Evolutionary conservation across 371 early-diverging fungal genomes (phyloP).

Genomic region (Dichotomocladium elegans): DNA sequence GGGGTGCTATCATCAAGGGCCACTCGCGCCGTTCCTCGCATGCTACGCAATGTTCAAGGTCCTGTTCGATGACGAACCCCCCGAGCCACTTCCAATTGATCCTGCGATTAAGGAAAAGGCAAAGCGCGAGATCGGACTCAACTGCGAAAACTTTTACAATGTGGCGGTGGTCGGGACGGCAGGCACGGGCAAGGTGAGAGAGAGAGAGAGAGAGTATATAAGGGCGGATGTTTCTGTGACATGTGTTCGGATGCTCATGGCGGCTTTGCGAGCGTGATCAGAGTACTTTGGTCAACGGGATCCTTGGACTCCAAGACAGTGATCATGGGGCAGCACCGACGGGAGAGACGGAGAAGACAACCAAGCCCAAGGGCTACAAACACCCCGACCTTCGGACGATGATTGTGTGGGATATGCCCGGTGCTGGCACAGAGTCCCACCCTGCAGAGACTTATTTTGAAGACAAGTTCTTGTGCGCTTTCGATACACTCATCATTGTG

Average conservation of each 20-base stretch:
- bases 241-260: too few species aligned
- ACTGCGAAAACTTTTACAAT: slow-evolving; percentile 40
- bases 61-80: slow-evolving; percentile 36
- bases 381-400: slow-evolving; percentile 42
- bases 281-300: slow-evolving; percentile 47
- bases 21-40: slow-evolving; percentile 43
- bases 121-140: slow-evolving; percentile 25
- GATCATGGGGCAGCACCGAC: slow-evolving; percentile 28
- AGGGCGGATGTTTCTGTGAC: not conserved
- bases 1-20: too few species aligned
- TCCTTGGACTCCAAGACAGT: slow-evolving; percentile 36
- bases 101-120: slow-evolving; percentile 25
- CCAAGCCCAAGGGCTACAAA: slow-evolving; percentile 25
- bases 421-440: slow-evolving; percentile 38
- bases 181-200: slow-evolving; percentile 43
- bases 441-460: slow-evolving; percentile 43
- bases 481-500: slow-evolving; percentile 46
- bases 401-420: slow-evolving; percentile 52
- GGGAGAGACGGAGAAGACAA: slow-evolving; percentile 42
- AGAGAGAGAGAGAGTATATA: not conserved
- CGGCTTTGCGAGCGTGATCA: too few species aligned
- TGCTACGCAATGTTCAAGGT: slow-evolving; percentile 35
- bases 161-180: slow-evolving; percentile 39
- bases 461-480: slow-evolving; percentile 41
- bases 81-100: slow-evolving; percentile 22